phyloP scores from a whole-genome alignment of 1,284 basidiomycete genomes.

The Moniliella sp. region DNA sequence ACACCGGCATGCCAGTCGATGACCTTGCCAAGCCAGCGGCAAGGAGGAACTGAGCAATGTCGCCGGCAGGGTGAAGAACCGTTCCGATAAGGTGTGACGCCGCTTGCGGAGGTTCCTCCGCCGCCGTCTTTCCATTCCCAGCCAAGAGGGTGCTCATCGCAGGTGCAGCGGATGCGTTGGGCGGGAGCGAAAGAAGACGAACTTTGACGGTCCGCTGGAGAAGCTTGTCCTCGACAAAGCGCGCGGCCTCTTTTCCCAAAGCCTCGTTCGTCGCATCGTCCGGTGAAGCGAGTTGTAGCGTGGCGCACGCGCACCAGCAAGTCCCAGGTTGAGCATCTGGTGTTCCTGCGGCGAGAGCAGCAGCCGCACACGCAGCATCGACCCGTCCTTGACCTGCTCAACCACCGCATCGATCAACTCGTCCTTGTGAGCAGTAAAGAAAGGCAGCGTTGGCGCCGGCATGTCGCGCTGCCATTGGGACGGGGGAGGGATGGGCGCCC shows the following conservation, averaged over 20 bases:
- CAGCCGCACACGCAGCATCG: conserved; percentile 66
- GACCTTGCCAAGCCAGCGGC: conserved; percentile 66
- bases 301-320: conserved; percentile 23
- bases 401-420: conserved; percentile 68
- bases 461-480: conserved; percentile 45
- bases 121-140: no score
- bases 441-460: conserved; percentile 66
- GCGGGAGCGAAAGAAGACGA: conserved; percentile 62
- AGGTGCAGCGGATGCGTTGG: conserved; percentile 41
- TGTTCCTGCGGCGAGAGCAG: conserved; percentile 69
- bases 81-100: conserved; percentile 61
- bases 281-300: conserved; percentile 5
- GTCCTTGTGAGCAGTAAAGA: conserved; percentile 74
- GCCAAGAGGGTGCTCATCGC: conserved; percentile 46
- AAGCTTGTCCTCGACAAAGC: conserved; percentile 76
- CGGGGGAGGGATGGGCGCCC: conserved; percentile 55
- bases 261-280: conserved; percentile 5
- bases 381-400: conserved; percentile 80
- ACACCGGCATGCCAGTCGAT: conserved; percentile 96
- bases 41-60: conserved; percentile 77
- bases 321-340: conserved; percentile 49
- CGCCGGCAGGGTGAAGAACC: conserved; percentile 75
- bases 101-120: conserved; percentile 4
- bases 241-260: conserved; percentile 50
- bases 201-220: conserved; percentile 72